Base-by-base conservation (phyloP, 805 yeast species). In the Sungouiozyma intestinalis region DNA sequence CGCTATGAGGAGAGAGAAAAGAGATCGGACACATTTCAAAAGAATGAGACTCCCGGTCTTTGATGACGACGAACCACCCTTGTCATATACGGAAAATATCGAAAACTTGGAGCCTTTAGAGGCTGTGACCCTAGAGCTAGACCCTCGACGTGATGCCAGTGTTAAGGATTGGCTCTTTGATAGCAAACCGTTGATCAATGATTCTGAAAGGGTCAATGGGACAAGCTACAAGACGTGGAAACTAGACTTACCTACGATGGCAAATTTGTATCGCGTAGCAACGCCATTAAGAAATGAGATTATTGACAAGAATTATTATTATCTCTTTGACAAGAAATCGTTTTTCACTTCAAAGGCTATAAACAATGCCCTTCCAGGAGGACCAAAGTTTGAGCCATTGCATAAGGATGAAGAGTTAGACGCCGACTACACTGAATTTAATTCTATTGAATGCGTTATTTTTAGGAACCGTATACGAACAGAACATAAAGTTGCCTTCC, bases 1-100 rank as follows among this genome's bases (percentile, higher is more conserved):
- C 13, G 79, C 79, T 64, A 92, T 92, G 99, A 75, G 97, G 53
- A 71, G 90, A 38, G 97, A 92, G 57, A 92, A 92, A 60, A 74
- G 94, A 44, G 97, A 88, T 57, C 72, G 97, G 51, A 68, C 77
- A 29, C 94, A 85, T 57, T 90, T 92, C 64, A 83, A 85, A 54
- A 74, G 99, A 50, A 80, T 92, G 85, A 73, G 86, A 43, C 84
- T 92, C 51, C 99, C 99, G 1, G 88, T 94, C 0, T 87, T 90
- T 64, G 98, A 92, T 61, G 99, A 92, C 57, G 98, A 92, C 60
- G 97, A 90, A 59, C 96, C 96, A 0, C 94, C 95, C 1, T 56
- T 88, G 27, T 75, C 80, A 43, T 92, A 85, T 79, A 54, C 77
- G n/a, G 94, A 86, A 43, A 81, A 83, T 53, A 66, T 87, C 13